Conservation (phyloP, 1,284 basidiomycete species). For the Vanrija humicola region DNA sequence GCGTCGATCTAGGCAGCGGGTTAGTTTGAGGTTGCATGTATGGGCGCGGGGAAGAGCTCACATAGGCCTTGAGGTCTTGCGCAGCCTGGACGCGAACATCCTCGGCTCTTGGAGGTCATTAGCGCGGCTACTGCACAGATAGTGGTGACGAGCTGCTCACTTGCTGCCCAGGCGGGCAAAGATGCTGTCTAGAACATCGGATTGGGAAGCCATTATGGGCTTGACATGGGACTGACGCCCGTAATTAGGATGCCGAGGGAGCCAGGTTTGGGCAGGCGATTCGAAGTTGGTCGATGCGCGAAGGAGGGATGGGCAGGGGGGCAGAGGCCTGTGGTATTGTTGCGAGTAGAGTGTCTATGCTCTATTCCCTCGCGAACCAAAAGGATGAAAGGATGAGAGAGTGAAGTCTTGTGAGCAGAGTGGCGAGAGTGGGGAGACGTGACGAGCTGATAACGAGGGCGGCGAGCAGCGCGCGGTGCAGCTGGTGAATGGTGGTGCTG, state of each 20-base stretch:
- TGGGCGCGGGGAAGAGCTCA: slow-evolving; percentile 7
- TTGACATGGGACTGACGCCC: slow-evolving; percentile 7
- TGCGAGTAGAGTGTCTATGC: too few relatives aligned
- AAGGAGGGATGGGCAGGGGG: too few relatives aligned
- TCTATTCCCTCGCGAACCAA: too few relatives aligned
- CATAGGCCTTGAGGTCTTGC: slow-evolving; percentile 35
- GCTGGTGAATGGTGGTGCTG: too few relatives aligned
- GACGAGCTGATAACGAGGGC: too few relatives aligned
- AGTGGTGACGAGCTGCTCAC: slow-evolving; percentile 14
- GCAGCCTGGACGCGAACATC: slow-evolving; percentile 13
- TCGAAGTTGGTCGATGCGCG: too few relatives aligned
- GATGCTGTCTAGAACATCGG: slow-evolving; percentile 44
- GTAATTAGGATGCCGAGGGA: not conserved
- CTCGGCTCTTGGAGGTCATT: slow-evolving; percentile 9
- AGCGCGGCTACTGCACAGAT: not conserved
- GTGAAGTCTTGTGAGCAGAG: too few relatives aligned
- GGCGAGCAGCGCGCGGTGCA: too few relatives aligned
- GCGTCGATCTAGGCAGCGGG: slow-evolving; percentile 25
- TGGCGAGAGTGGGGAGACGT: too few relatives aligned
- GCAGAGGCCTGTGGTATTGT: too few relatives aligned
- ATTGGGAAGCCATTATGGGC: slow-evolving; percentile 35
- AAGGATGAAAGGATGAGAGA: too few relatives aligned
- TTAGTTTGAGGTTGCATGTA: not conserved
- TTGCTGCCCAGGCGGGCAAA: slow-evolving; percentile 37
- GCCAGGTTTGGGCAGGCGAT: too few relatives aligned